Percentiles rank a stretch among this genome's conserved stretches.
phyloP scores from a whole-genome alignment of 441 rosid genomes.

The Eruca vesicaria region DNA sequence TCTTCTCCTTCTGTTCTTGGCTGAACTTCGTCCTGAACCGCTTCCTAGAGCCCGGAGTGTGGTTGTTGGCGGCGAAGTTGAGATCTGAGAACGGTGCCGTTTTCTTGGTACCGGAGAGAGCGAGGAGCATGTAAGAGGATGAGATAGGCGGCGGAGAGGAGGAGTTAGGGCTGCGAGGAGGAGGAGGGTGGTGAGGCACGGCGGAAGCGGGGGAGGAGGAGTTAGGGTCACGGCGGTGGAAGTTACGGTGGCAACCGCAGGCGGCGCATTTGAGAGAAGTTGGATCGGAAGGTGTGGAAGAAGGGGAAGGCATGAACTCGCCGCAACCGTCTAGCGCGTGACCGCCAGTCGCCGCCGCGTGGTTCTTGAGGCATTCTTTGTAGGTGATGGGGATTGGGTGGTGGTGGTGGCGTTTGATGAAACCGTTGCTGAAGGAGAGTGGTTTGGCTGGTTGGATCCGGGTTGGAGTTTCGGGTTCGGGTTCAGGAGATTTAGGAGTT shows the following conservation, averaged over 20 bases:
- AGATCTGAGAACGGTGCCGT: conserved; percentile 18
- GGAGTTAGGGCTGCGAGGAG: conserved; percentile 62
- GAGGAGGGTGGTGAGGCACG: conserved; percentile 42
- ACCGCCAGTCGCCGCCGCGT: conserved; percentile 82
- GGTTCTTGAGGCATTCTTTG: conserved; percentile 85
- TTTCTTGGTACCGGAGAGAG: conserved; percentile 53
- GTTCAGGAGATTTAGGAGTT: conserved; percentile 38
- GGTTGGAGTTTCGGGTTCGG: conserved; percentile 46
- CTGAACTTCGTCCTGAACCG: conserved; percentile 77
- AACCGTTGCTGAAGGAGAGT: conserved; percentile 58
- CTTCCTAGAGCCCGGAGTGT: conserved; percentile 39
- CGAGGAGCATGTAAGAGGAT: conserved; percentile 73
- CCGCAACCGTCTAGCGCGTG: conserved; percentile 90
- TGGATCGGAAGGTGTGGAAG: conserved; percentile 60
- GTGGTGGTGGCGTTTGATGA: conserved; percentile 55
- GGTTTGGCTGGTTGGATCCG: conserved; percentile 55
- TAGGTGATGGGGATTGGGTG: conserved; percentile 34
- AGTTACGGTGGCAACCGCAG: conserved; percentile 89
- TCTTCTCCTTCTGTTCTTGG: conserved; percentile 71
- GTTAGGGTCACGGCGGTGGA: conserved; percentile 88
- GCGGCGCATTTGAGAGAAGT: conserved; percentile 80
- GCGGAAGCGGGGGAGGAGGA: conserved; percentile 19
- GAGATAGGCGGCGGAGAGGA: conserved; percentile 95
- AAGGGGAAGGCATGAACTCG: conserved; percentile 83
- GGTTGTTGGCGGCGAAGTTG: conserved; percentile 9